These are phyloP conservation scores for Ustilago cynodontis DNA, from an alignment of 1,284 basidiomycete species.

Conservation along the genomic window DNA sequence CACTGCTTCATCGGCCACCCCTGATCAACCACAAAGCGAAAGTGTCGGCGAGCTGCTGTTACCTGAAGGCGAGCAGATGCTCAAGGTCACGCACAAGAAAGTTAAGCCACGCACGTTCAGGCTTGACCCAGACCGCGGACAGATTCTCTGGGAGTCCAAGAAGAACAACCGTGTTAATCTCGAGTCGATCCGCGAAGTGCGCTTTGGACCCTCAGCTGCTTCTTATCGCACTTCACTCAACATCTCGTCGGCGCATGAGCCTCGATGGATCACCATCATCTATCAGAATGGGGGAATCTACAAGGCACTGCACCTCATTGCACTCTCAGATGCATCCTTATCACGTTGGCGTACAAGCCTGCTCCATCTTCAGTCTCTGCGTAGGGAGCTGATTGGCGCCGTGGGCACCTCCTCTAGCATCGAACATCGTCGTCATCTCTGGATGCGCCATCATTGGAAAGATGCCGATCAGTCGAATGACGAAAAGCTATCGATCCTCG, in stretches of 20 bases:
- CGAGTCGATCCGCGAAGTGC: constrained; percentile 90
- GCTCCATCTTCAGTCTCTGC: constrained; percentile 69
- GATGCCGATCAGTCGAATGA: constrained; percentile 77
- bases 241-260: constrained; percentile 70
- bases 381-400: constrained; percentile 56
- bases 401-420: constrained; percentile 57
- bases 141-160: constrained; percentile 86
- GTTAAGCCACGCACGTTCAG: constrained; percentile 81
- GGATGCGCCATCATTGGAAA: constrained; percentile 87
- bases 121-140: constrained; percentile 82
- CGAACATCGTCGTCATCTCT: constrained; percentile 79
- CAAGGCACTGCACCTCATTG: constrained; percentile 92
- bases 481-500: constrained; percentile 79
- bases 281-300: constrained; percentile 83
- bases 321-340: constrained; percentile 79
- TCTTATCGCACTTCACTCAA: constrained; percentile 84
- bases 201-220: constrained; percentile 80
- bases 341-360: constrained; percentile 73
- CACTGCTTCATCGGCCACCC: neutral
- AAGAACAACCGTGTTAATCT: constrained; percentile 82
- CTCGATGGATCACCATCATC: constrained; percentile 81
- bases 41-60: constrained; percentile 28
- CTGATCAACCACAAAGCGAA: neutral
- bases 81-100: constrained; percentile 88
- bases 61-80: constrained; percentile 74